A percentile compares a stretch with the other conserved stretches of the same genome.
Conservation (phyloP, 148 eudicot species). For the Cornus controversa region DNA sequence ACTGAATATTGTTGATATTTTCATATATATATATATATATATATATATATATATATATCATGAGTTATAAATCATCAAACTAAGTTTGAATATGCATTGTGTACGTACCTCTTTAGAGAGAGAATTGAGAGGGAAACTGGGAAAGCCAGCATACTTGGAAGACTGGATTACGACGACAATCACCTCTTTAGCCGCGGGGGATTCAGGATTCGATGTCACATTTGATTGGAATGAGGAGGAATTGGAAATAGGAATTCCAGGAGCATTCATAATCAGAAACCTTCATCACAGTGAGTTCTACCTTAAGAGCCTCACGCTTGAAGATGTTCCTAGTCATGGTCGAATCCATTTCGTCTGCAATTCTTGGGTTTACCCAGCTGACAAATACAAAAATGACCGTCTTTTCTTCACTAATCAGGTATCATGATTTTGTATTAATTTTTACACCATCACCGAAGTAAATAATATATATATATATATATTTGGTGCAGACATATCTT, state of each 20-base stretch:
- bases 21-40: too few relatives aligned
- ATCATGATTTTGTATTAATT: not conserved
- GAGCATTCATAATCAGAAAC: slow-evolving; percentile 32
- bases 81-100: too few relatives aligned
- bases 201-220: slow-evolving; percentile 16
- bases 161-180: slow-evolving; percentile 32
- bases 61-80: too few relatives aligned
- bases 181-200: slow-evolving; percentile 24
- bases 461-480: too few relatives aligned
- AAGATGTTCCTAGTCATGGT: slow-evolving; percentile 53
- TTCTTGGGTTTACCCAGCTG: slow-evolving; percentile 72
- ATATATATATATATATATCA: too few relatives aligned
- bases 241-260: slow-evolving; percentile 43
- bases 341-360: slow-evolving; percentile 53
- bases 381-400: slow-evolving; percentile 39
- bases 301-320: slow-evolving; percentile 56
- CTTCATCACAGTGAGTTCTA: slow-evolving; percentile 34
- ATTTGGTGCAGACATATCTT: slow-evolving; percentile 23
- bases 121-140: slow-evolving; percentile 21
- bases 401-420: slow-evolving; percentile 64
- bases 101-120: slow-evolving; percentile 11
- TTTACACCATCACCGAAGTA: too few relatives aligned
- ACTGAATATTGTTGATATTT: too few relatives aligned
- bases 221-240: slow-evolving; percentile 41
- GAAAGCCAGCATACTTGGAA: slow-evolving; percentile 30